A percentile compares a stretch with the other conserved stretches of the same genome.
Evolutionary conservation across 345 rosid genomes (phyloP).

Genomic region (Noccaea bulbosa): DNA sequence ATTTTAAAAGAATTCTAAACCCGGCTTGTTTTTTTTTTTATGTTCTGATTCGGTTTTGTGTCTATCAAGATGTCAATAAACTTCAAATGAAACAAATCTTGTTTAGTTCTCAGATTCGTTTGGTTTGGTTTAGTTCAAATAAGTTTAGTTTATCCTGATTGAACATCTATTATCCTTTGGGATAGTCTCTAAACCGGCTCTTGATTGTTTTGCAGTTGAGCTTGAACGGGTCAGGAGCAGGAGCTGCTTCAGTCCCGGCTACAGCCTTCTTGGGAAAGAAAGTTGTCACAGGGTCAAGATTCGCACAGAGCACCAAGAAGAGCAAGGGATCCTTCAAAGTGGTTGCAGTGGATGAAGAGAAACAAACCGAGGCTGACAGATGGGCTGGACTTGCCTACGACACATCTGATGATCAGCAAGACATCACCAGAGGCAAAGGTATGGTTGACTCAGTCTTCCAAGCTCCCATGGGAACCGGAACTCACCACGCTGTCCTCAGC

Average conservation of each 20-base stretch:
- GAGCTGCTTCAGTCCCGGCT: constrained; percentile 57
- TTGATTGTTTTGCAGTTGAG: constrained; percentile 59
- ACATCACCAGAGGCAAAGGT: constrained; percentile 92
- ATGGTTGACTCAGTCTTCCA: constrained; percentile 93
- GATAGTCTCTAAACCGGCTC: constrained; percentile 17
- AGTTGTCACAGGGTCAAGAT: constrained; percentile 49
- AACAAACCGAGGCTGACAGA: constrained; percentile 71
- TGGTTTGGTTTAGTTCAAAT: constrained; percentile 1
- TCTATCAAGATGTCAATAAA: not conserved
- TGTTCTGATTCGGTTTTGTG: too few species aligned
- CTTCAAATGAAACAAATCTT: not conserved
- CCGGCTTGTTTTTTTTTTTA: too few species aligned
- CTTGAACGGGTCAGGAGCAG: constrained; percentile 73
- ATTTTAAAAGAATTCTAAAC: too few species aligned
- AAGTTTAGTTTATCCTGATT: not conserved
- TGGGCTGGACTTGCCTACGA: constrained; percentile 81
- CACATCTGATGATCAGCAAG: constrained; percentile 90
- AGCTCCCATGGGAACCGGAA: constrained; percentile 76
- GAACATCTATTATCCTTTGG: not conserved
- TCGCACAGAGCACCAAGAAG: constrained; percentile 45
- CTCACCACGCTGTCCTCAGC: constrained; percentile 80
- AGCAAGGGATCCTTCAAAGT: constrained; percentile 55
- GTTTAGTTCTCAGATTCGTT: not conserved
- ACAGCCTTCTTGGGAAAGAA: constrained; percentile 85
- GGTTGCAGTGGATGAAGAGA: constrained; percentile 57